Evolutionary conservation across 805 yeast genomes (phyloP).

Genomic region (Priceomyces medius): DNA sequence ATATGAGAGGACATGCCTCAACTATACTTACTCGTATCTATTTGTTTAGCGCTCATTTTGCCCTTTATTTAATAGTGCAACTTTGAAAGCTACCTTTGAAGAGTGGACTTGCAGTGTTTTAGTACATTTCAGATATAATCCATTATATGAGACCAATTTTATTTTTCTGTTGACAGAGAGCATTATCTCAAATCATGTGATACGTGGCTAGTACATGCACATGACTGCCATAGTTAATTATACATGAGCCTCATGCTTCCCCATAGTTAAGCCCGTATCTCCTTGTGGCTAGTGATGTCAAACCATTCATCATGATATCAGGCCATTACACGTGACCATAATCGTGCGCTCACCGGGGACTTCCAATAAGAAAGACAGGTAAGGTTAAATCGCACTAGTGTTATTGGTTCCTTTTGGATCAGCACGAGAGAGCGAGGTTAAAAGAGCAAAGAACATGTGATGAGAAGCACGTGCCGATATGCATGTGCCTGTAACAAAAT

Average conservation of each 20-base stretch:
- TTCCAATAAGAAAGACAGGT: too few species aligned
- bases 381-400: not conserved
- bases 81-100: not conserved
- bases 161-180: not conserved
- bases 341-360: too few species aligned
- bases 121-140: not conserved
- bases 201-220: not conserved
- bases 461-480: not conserved
- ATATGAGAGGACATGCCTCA: too few species aligned
- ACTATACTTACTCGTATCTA: constrained; percentile 5
- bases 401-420: not conserved
- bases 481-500: too few species aligned
- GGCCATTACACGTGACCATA: constrained; percentile 2
- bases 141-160: not conserved
- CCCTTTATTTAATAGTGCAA: not conserved
- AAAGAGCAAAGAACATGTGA: too few species aligned
- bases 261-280: not conserved
- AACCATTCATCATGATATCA: not conserved
- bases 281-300: not conserved
- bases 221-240: not conserved
- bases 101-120: not conserved
- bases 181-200: constrained; percentile 2
- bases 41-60: constrained; percentile 4
- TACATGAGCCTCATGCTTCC: not conserved
- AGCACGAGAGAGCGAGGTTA: too few species aligned